Percentiles rank a stretch among this genome's conserved stretches.
These are phyloP conservation scores for Calocybe gangraenosa DNA, from an alignment of 768 basidiomycete species.

Conservation along the genomic window DNA sequence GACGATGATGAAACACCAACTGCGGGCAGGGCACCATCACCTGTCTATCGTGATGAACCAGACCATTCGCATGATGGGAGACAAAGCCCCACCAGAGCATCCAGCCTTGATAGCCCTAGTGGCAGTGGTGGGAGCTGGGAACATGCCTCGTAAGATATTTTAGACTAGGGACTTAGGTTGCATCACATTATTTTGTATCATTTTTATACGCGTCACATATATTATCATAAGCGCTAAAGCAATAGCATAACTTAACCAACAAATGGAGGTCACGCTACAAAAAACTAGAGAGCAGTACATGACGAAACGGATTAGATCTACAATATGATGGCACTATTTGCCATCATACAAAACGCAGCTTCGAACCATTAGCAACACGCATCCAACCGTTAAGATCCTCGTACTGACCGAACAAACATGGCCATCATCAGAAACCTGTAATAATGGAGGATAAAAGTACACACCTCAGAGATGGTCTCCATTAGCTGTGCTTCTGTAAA, in stretches of 20 bases:
- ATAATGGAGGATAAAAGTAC: constrained; percentile 22
- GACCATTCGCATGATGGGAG: constrained; percentile 17
- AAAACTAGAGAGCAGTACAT: constrained; percentile 3
- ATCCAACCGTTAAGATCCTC: constrained; percentile 80
- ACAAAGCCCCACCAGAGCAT: constrained; percentile 16
- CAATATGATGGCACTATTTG: no score
- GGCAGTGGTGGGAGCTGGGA: constrained; percentile 73
- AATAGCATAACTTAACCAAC: no score
- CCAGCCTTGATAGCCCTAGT: constrained; percentile 36
- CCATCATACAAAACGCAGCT: constrained; percentile 60
- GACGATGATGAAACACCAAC: constrained; percentile 65
- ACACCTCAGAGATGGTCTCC: constrained; percentile 77
- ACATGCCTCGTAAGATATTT: constrained; percentile 41
- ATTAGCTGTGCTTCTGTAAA: constrained; percentile 91
- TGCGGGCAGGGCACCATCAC: constrained; percentile 25
- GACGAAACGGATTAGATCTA: neutral
- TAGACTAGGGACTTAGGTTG: no score
- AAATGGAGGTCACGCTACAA: no score
- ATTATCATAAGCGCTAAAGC: neutral
- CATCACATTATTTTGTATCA: neutral
- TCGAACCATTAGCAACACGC: constrained; percentile 79
- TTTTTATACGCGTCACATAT: neutral
- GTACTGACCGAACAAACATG: constrained; percentile 50
- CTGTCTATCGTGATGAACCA: constrained; percentile 57
- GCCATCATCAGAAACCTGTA: constrained; percentile 8